phyloP scores from a whole-genome alignment of 1,139 yeast species.

The Sugiyamaella pinicola region DNA sequence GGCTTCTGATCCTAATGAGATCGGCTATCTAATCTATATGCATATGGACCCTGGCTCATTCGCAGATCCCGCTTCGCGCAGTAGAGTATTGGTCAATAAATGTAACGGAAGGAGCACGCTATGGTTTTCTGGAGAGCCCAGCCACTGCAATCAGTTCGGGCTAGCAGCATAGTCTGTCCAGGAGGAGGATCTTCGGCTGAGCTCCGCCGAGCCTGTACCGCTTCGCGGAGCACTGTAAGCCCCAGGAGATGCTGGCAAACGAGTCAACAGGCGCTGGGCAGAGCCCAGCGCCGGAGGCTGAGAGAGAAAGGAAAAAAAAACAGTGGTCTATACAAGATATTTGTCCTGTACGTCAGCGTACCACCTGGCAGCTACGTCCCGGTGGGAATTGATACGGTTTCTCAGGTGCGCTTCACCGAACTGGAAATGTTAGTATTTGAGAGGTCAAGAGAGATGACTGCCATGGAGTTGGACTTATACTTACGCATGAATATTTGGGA shows the following conservation, averaged over 20 bases:
- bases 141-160: no score
- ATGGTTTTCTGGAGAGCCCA: no score
- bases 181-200: no score
- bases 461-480: constrained; percentile 13
- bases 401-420: constrained; percentile 63
- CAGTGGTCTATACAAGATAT: constrained; percentile 29
- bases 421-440: constrained; percentile 24
- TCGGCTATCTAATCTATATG: constrained; percentile 4
- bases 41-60: not conserved
- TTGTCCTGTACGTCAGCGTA: constrained; percentile 53
- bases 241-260: not conserved
- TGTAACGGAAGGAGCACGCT: no score
- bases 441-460: not conserved
- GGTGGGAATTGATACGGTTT: constrained; percentile 66
- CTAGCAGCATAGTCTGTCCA: no score
- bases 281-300: constrained; percentile 5
- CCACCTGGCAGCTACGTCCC: constrained; percentile 66
- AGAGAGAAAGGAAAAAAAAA: no score
- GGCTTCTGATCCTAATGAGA: not conserved
- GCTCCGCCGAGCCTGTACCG: no score
- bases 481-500: constrained; percentile 38
- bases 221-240: no score
- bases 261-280: constrained; percentile 1
- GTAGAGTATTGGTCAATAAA: no score
- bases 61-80: not conserved